Conservation (phyloP, 768 basidiomycete genomes). For the Rhodotorula diobovata region DNA sequence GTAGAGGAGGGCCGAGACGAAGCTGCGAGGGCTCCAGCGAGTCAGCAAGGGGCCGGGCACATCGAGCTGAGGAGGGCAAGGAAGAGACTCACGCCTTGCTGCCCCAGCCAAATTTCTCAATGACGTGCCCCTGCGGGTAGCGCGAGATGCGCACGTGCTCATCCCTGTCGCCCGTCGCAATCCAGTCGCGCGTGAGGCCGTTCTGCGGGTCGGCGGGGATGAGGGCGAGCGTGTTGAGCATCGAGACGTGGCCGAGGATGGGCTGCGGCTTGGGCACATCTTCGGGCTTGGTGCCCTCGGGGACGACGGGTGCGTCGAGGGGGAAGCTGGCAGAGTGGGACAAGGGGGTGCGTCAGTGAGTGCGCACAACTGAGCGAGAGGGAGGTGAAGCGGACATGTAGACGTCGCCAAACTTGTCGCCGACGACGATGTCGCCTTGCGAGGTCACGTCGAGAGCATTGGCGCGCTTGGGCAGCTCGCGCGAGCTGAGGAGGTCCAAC, state of each 20-base stretch:
- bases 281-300: not conserved
- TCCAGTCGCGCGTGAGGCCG: slow-evolving; percentile 50
- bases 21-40: not conserved
- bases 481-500: slow-evolving; percentile 58
- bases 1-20: slow-evolving; percentile 39
- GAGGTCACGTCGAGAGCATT: slow-evolving; percentile 64
- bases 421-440: slow-evolving; percentile 65
- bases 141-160: slow-evolving; percentile 90
- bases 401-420: slow-evolving; percentile 94
- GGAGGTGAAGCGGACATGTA: slow-evolving; percentile 59
- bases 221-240: slow-evolving; percentile 69
- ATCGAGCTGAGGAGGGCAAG: no score
- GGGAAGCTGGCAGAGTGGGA: slow-evolving; percentile 7
- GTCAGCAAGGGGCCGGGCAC: accelerated
- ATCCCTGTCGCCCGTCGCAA: slow-evolving; percentile 88
- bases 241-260: slow-evolving; percentile 81
- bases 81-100: slow-evolving; percentile 68
- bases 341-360: not conserved
- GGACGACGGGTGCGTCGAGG: slow-evolving; percentile 4
- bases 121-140: slow-evolving; percentile 77
- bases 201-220: slow-evolving; percentile 53
- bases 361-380: slow-evolving; percentile 39
- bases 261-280: slow-evolving; percentile 16
- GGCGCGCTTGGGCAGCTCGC: slow-evolving; percentile 77
- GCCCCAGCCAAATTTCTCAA: slow-evolving; percentile 82